A percentile compares a stretch with the other conserved stretches of the same genome.
Evolutionary conservation across 495 filamentous ascomycete species (phyloP).

Genomic region (Tuber aestivum): DNA sequence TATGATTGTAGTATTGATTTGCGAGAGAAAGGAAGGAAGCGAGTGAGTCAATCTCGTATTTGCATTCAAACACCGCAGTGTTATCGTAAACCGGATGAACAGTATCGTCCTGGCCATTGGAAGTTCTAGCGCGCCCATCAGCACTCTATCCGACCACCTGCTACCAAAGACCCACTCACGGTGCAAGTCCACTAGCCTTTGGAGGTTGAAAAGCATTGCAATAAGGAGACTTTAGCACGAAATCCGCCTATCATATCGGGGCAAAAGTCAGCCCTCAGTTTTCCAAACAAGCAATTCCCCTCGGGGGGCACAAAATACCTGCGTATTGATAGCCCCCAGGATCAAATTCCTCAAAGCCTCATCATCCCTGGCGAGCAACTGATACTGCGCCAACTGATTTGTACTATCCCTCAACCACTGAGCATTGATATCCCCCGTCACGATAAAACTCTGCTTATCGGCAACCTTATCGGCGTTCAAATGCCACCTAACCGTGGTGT

Average conservation of each 20-base stretch:
- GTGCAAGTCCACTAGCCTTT: slow-evolving; percentile 63
- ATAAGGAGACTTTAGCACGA: slow-evolving; percentile 88
- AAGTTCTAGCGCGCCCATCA: slow-evolving; percentile 44
- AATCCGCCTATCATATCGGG: slow-evolving; percentile 55
- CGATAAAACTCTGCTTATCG: slow-evolving; percentile 76
- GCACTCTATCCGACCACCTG: not conserved
- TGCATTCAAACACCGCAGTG: slow-evolving; percentile 88
- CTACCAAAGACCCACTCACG: slow-evolving; percentile 38
- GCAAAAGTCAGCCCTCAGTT: slow-evolving; percentile 9
- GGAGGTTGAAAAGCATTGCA: slow-evolving; percentile 99
- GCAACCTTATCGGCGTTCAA: slow-evolving; percentile 42
- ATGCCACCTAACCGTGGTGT: slow-evolving; percentile 73
- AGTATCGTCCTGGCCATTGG: slow-evolving; percentile 69
- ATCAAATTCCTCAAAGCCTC: slow-evolving; percentile 68
- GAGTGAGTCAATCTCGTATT: slow-evolving; percentile 95
- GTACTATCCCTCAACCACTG: slow-evolving; percentile 98
- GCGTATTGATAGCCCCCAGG: slow-evolving; percentile 91
- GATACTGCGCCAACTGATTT: slow-evolving; percentile 89
- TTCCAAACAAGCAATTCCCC: not conserved
- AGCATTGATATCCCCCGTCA: slow-evolving; percentile 97
- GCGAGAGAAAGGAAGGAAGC: slow-evolving; percentile 81
- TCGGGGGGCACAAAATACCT: slow-evolving; percentile 44
- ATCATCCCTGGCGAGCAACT: slow-evolving; percentile 73
- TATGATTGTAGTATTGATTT: slow-evolving; percentile 79
- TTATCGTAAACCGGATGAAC: slow-evolving; percentile 86